These are phyloP conservation scores for Geranium incanum DNA, from an alignment of 441 rosid species.

Conservation along the genomic window DNA sequence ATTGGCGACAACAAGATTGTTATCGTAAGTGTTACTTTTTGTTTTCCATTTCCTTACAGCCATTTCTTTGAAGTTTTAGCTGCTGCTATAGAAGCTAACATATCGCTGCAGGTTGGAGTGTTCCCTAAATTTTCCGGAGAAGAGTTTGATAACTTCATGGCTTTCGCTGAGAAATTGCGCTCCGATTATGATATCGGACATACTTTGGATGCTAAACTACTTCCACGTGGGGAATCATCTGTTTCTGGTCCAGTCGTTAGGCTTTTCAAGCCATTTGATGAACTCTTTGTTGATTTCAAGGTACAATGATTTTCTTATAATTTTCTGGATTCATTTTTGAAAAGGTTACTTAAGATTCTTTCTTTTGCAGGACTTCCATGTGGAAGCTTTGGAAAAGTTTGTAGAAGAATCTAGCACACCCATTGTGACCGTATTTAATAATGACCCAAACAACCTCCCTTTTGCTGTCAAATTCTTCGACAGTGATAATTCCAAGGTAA, in stretches of 20 bases:
- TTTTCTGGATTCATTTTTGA: not conserved
- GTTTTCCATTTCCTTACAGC: not conserved
- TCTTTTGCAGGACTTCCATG: constrained; percentile 55
- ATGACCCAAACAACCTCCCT: constrained; percentile 70
- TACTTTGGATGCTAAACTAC: constrained; percentile 68
- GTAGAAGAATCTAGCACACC: constrained; percentile 71
- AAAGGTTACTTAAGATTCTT: constrained; percentile 16
- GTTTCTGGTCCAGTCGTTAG: constrained; percentile 75
- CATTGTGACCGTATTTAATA: constrained; percentile 58
- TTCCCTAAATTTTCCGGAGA: constrained; percentile 80
- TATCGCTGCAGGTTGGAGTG: constrained; percentile 63
- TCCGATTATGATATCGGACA: constrained; percentile 86
- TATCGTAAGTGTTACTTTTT: constrained; percentile 42
- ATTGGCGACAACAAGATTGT: constrained; percentile 59
- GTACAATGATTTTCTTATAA: constrained; percentile 27
- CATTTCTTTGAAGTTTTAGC: not conserved
- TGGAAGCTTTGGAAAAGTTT: constrained; percentile 65
- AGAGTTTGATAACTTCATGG: constrained; percentile 63
- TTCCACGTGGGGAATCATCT: constrained; percentile 84
- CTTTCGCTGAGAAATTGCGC: constrained; percentile 71
- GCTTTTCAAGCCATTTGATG: constrained; percentile 96
- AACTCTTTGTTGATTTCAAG: constrained; percentile 71
- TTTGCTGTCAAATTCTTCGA: constrained; percentile 71
- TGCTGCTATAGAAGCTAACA: not conserved
- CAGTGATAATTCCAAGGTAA: constrained; percentile 61